Evolutionary conservation across 192 early-diverging fungal species (phyloP).

Genomic region (Gigaspora rosea): DNA sequence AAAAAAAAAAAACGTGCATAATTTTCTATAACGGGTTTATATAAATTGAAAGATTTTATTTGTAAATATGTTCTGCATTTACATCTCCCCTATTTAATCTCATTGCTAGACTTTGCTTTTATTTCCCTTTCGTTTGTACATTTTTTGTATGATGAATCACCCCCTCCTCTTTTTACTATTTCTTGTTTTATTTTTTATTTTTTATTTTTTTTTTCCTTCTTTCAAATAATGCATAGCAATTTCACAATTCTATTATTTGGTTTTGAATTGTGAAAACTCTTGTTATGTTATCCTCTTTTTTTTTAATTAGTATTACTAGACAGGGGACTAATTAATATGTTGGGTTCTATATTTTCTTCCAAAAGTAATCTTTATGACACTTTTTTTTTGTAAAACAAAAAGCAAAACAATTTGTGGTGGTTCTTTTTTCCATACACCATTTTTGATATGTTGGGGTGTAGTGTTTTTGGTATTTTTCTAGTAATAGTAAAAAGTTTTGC

Average conservation of each 20-base stretch:
- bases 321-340: conserved; percentile 30
- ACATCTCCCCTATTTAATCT: neutral
- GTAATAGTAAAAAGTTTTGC: too few relatives aligned
- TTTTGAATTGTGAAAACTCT: neutral
- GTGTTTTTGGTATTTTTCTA: neutral
- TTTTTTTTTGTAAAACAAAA: conserved; percentile 9
- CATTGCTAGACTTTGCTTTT: conserved; percentile 12
- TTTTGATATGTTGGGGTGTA: neutral
- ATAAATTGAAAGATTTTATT: conserved; percentile 12
- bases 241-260: conserved; percentile 22
- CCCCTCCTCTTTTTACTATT: conserved; percentile 8
- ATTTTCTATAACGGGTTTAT: too few relatives aligned
- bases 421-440: neutral
- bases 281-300: neutral
- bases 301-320: conserved; percentile 5
- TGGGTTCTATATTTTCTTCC: conserved; percentile 14
- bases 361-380: conserved; percentile 7
- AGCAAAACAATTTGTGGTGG: neutral
- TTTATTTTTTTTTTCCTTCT: conserved; percentile 7
- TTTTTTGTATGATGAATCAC: conserved; percentile 8
- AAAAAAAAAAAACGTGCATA: too few relatives aligned
- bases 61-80: conserved; percentile 21
- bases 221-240: conserved; percentile 27
- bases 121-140: conserved; percentile 34
- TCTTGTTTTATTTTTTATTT: conserved; percentile 25